Base-by-base conservation (phyloP, 2,329 filamentous ascomycete genomes). In the Penicillium sp. region DNA sequence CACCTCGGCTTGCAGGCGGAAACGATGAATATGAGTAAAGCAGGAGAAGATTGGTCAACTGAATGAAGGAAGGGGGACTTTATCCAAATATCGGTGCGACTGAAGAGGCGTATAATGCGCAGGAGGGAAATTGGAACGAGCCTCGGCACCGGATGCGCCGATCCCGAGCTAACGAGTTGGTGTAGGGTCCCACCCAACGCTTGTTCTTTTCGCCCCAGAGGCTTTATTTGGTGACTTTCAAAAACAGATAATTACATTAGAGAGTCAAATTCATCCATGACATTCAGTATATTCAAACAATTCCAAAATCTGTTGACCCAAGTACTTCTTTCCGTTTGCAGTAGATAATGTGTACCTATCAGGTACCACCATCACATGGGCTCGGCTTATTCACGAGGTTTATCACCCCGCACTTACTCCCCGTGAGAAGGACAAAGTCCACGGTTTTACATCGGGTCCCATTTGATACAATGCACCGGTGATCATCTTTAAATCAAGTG, bases 111-210 rank as follows among this genome's bases (percentile, higher is more conserved):
- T 39, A 19, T 39, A 55, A 23, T 16, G 35, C 41, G n/a, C 14
- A 30, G 35, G 11, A 36, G 35, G 47, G 36, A 23, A 27, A n/a
- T 29, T 18, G 13, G 34, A 47, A 50, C 35, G 38, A 51, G 39
- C 55, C 55, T 57, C 55, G 55, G 55, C 52, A 51, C 9, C 44
- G 35, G 29, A 14, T 5, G 32, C 19, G 47, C 41, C 51, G 52
- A 48, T 52, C 47, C 36, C 35, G 26, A 36, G 13, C 45, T 45
- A 29, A 35, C 10, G 8, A 18, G 38, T n/a, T n/a, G n/a, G 11
- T 10, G 14, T 13, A 34, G 32, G 8, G 32, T 35, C 32, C 32
- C 32, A 35, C 32, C n/a, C 32, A 35, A 23, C 23, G 11, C n/a
- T n/a, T 35, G n/a, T 35, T 14, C 32, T 35, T 35, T 14, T 35